A percentile compares a stretch with the other conserved stretches of the same genome.
phyloP scores from a whole-genome alignment of 2,329 filamentous ascomycete genomes.

The Davidsoniella neocaledoniae region DNA sequence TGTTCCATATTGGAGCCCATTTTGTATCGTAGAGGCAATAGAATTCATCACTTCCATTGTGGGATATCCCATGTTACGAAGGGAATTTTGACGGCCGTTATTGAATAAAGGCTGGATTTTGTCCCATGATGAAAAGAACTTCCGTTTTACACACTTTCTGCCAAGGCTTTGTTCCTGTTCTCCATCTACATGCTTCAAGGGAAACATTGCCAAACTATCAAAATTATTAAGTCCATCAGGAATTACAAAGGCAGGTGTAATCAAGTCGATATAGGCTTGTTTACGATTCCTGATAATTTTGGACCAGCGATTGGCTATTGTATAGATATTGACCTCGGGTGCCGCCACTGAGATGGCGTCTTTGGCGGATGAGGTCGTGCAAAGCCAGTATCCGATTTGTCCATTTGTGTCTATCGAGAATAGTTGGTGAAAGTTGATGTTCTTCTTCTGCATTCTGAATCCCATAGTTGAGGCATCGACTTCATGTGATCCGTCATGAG shows the following conservation, averaged over 20 bases:
- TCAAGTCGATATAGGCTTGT: constrained; percentile 12
- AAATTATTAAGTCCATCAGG: constrained; percentile 21
- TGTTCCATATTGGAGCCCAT: neutral
- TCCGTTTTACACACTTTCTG: constrained; percentile 5
- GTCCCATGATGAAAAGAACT: constrained; percentile 4
- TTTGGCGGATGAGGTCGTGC: constrained; percentile 15
- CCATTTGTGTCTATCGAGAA: constrained; percentile 27
- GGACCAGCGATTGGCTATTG: constrained; percentile 5
- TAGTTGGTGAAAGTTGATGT: constrained; percentile 30
- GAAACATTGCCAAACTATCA: constrained; percentile 13
- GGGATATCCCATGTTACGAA: neutral
- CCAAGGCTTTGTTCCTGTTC: neutral
- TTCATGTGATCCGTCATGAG: neutral
- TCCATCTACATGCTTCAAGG: constrained; percentile 1
- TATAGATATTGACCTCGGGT: constrained; percentile 3
- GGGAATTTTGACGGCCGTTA: neutral
- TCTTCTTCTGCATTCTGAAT: constrained; percentile 19
- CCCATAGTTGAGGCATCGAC: constrained; percentile 13
- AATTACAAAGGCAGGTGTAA: constrained; percentile 21
- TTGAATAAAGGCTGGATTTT: neutral
- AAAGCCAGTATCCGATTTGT: constrained; percentile 25
- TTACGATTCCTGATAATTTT: constrained; percentile 7
- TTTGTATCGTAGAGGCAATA: neutral
- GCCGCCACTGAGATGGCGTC: constrained; percentile 4
- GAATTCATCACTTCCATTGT: neutral